A percentile compares a stretch with the other conserved stretches of the same genome.
Conservation (phyloP, 805 yeast species). For the Ogataea trehalophila region DNA sequence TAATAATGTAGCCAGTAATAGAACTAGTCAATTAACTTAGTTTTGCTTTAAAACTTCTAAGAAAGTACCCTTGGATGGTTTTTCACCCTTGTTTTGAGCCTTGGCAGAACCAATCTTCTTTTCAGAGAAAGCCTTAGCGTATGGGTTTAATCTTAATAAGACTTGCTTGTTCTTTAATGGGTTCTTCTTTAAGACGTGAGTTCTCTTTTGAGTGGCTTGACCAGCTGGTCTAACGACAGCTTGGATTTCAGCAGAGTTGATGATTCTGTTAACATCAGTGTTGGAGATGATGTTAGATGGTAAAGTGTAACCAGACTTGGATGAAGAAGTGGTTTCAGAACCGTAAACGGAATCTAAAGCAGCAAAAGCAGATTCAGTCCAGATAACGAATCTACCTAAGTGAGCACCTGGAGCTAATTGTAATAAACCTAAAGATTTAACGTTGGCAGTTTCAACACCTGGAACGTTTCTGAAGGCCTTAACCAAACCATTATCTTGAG, state of each 20-base stretch:
- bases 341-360: slow-evolving; percentile 97
- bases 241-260: slow-evolving; percentile 99
- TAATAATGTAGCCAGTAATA: neutral
- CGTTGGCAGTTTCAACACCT: slow-evolving; percentile 97
- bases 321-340: slow-evolving; percentile 76
- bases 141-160: slow-evolving; percentile 97
- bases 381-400: slow-evolving; percentile 98
- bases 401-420: slow-evolving; percentile 99
- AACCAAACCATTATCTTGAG: slow-evolving; percentile 94
- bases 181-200: slow-evolving; percentile 97
- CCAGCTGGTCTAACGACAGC: slow-evolving; percentile 96
- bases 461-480: slow-evolving; percentile 99
- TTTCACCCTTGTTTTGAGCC: slow-evolving; percentile 57
- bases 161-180: slow-evolving; percentile 99
- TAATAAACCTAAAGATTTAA: slow-evolving; percentile 86
- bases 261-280: slow-evolving; percentile 94
- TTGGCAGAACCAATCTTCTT: slow-evolving; percentile 83
- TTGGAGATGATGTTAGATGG: slow-evolving; percentile 93
- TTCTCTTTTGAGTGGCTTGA: slow-evolving; percentile 87
- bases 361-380: slow-evolving; percentile 99
- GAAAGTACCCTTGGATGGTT: slow-evolving; percentile 72
- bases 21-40: slow-evolving; percentile 26
- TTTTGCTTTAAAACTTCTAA: slow-evolving; percentile 60
- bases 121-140: slow-evolving; percentile 95
- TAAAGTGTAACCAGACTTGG: slow-evolving; percentile 85